These are phyloP conservation scores for Batkoa obscura DNA, from an alignment of 371 early-diverging fungal genomes.

Conservation along the genomic window DNA sequence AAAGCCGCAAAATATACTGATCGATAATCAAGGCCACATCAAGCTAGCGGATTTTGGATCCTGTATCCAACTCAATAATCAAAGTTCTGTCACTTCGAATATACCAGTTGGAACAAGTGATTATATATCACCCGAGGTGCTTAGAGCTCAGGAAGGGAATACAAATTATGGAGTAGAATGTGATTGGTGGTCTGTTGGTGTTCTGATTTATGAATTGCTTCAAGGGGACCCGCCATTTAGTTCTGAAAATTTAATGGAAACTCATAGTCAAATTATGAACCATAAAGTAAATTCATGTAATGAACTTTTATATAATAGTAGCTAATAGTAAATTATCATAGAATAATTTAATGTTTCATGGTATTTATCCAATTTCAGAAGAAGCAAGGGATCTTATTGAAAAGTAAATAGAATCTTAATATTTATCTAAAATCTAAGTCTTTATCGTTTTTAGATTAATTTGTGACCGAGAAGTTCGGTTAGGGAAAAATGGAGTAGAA, in stretches of 20 bases:
- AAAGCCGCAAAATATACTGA: constrained; percentile 10
- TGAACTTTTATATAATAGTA: constrained; percentile 14
- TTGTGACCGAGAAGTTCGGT: constrained; percentile 42
- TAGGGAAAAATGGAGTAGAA: constrained; percentile 44
- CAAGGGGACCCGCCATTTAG: constrained; percentile 91
- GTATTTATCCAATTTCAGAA: constrained; percentile 33
- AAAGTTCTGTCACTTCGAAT: constrained; percentile 26
- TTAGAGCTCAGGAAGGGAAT: constrained; percentile 35
- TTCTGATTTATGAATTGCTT: constrained; percentile 93
- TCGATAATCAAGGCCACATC: constrained; percentile 18
- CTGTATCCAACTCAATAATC: constrained; percentile 19
- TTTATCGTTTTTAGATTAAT: constrained; percentile 29
- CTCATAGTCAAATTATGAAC: constrained; percentile 66
- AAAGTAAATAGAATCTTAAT: constrained; percentile 18
- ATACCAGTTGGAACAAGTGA: constrained; percentile 84
- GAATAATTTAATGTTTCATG: constrained; percentile 34
- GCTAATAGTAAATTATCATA: constrained; percentile 14
- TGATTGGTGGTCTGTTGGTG: constrained; percentile 99
- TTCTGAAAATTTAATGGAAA: constrained; percentile 60
- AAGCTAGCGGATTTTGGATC: constrained; percentile 88
- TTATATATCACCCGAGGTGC: constrained; percentile 90
- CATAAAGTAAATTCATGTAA: constrained; percentile 25
- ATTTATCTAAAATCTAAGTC: not conserved
- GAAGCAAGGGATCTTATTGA: constrained; percentile 64
- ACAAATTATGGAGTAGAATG: constrained; percentile 75